phyloP scores from a whole-genome alignment of 139 green algal genomes.

The Auxenochlorella pyrenoidosa region DNA sequence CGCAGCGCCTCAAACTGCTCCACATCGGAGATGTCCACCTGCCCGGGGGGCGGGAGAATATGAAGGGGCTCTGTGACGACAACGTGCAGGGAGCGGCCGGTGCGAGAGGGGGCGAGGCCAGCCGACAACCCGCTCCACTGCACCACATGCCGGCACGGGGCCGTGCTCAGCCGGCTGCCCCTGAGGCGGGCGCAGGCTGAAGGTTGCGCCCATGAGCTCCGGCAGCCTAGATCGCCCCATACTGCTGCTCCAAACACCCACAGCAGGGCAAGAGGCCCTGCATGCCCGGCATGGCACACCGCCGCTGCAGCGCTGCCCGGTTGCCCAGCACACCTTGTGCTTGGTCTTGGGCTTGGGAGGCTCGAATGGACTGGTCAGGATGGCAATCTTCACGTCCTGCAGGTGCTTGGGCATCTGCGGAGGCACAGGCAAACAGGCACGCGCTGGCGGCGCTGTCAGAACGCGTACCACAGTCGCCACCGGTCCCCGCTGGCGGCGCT shows the following conservation, averaged over 20 bases:
- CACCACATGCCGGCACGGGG: neutral
- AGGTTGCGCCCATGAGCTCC: too few species aligned
- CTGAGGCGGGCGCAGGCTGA: too few species aligned
- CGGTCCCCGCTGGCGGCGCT: too few species aligned
- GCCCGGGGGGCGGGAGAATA: neutral
- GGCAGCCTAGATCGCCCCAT: too few species aligned
- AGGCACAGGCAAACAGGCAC: neutral
- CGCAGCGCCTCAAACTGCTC: constrained; percentile 98
- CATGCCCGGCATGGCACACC: too few species aligned
- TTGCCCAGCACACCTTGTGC: constrained; percentile 87
- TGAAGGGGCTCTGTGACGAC: too few species aligned
- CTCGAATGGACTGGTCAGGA: constrained; percentile 99
- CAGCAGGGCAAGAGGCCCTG: too few species aligned
- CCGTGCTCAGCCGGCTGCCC: too few species aligned
- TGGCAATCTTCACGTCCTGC: constrained; percentile 95
- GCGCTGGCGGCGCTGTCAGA: neutral
- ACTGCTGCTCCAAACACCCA: too few species aligned
- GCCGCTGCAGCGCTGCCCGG: too few species aligned
- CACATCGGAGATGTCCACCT: constrained; percentile 97
- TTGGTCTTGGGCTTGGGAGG: constrained; percentile 99
- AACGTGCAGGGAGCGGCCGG: too few species aligned
- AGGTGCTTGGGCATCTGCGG: constrained; percentile 86
- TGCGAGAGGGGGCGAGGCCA: neutral
- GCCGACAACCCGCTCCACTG: neutral
- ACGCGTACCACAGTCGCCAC: too few species aligned